phyloP scores from a whole-genome alignment of 768 basidiomycete species.

The Epithele typhae region DNA sequence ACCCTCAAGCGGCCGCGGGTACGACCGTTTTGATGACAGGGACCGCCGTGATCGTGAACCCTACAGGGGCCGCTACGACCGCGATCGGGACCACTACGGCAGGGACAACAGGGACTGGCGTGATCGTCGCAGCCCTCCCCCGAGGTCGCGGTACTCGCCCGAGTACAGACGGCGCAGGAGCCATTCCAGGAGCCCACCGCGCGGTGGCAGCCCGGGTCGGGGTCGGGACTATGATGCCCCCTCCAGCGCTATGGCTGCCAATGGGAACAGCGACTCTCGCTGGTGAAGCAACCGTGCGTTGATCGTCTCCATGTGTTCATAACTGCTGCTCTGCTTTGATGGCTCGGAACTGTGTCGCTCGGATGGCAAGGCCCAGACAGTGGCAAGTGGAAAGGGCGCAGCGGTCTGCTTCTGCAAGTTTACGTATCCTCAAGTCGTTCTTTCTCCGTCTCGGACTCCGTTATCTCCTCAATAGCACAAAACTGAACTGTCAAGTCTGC shows the following conservation, averaged over 20 bases:
- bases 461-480: too few relatives aligned
- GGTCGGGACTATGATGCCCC: conserved; percentile 44
- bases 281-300: conserved; percentile 47
- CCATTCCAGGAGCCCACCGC: conserved; percentile 76
- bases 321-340: conserved; percentile 22
- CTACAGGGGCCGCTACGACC: conserved; percentile 38
- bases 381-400: conserved; percentile 21
- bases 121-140: conserved; percentile 73
- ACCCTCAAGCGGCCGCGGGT: conserved; percentile 27
- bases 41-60: conserved; percentile 46
- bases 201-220: conserved; percentile 54
- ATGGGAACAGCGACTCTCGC: conserved; percentile 42
- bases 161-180: conserved; percentile 73
- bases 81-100: conserved; percentile 55
- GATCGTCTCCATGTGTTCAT: conserved; percentile 17
- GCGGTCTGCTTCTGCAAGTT: conserved; percentile 20
- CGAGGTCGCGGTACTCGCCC: conserved; percentile 67
- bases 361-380: conserved; percentile 30
- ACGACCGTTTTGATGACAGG: conserved; percentile 42
- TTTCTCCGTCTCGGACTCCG: too few relatives aligned
- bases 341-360: conserved; percentile 20
- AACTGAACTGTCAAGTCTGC: too few relatives aligned
- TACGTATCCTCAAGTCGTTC: conserved; percentile 20
- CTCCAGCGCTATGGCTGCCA: conserved; percentile 26
- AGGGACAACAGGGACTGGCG: conserved; percentile 74